Base-by-base conservation (phyloP, 148 eudicot genomes). In the Fagopyrum homotropicum region DNA sequence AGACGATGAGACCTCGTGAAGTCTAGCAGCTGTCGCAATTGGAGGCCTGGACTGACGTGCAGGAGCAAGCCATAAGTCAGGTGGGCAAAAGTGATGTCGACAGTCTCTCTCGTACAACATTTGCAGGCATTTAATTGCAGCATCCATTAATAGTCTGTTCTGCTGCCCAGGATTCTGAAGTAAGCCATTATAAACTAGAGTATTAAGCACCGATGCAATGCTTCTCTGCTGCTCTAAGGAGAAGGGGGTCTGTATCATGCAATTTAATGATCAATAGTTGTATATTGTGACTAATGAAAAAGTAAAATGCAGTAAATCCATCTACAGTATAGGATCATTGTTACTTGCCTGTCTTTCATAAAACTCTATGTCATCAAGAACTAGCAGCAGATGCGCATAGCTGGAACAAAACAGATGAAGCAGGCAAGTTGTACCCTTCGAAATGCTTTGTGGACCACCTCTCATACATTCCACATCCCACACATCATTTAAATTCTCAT, bases 41-140 rank as follows among this genome's bases (percentile, higher is more conserved):
- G 98, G 96, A 56, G 97, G 97, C 80, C 97, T 85, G 81, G 82
- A 88, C 69, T 77, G 84, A 74, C 85, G 80, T 78, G 92, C 97
- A 76, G 98, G 98, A 72, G 97, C 83, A 72, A 94, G 90, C 98
- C 98, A 94, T 83, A 94, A 83, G 75, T 82, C 80, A 75, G 96
- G 86, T 73, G 93, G 96, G 76, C 98, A 94, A 79, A 91, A 94
- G 73, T 80, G 87, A 84, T 89, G 98, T 75, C 98, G 86, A 79
- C 97, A 94, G 78, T 94, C 96, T 83, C 98, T 90, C 86, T 94
- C 97, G 76, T 94, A 94, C 72, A 94, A 79, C 83, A 94, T 84
- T 85, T 94, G 98, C 57, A 94, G 83, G 80, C 98, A 94, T 76
- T 88, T 88, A 55, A 88, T 78, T 45, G 98, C 92, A 82, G 89